phyloP scores from a whole-genome alignment of 495 filamentous ascomycete genomes.

The Collariella sp. region DNA sequence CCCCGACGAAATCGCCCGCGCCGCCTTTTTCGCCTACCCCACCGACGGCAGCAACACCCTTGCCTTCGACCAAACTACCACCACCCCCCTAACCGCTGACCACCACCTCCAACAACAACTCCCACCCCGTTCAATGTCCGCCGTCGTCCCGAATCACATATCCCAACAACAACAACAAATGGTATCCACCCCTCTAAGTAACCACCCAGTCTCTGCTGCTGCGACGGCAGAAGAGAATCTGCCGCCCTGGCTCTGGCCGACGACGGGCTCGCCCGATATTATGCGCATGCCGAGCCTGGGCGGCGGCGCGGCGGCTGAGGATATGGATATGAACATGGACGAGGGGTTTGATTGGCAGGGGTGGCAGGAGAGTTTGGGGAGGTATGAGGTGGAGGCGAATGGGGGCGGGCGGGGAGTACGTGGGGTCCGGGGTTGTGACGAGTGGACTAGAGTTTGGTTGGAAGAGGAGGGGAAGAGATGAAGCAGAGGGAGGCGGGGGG shows the following conservation, averaged over 20 bases:
- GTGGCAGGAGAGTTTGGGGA: conserved; percentile 35
- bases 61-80: neutral
- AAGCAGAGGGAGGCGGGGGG: neutral
- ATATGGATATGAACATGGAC: conserved; percentile 34
- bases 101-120: neutral
- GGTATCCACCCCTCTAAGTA: neutral
- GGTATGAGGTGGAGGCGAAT: conserved; percentile 27
- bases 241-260: conserved; percentile 40
- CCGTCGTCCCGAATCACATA: neutral
- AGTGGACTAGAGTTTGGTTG: neutral
- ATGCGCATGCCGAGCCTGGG: conserved; percentile 18
- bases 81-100: neutral
- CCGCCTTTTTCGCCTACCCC: conserved; percentile 9
- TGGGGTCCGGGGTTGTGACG: conserved; percentile 15
- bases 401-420: conserved; percentile 16
- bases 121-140: neutral
- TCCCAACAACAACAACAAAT: conserved; percentile 6
- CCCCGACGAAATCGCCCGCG: neutral
- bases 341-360: conserved; percentile 43
- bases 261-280: conserved; percentile 12
- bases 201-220: too few species aligned
- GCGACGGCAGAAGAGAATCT: conserved; percentile 29
- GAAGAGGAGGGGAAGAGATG: neutral
- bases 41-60: neutral
- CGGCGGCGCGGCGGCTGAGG: conserved; percentile 12